Evolutionary conservation across 108 stramenopile species (phyloP).

Genomic region (Nitzschia sp.): DNA sequence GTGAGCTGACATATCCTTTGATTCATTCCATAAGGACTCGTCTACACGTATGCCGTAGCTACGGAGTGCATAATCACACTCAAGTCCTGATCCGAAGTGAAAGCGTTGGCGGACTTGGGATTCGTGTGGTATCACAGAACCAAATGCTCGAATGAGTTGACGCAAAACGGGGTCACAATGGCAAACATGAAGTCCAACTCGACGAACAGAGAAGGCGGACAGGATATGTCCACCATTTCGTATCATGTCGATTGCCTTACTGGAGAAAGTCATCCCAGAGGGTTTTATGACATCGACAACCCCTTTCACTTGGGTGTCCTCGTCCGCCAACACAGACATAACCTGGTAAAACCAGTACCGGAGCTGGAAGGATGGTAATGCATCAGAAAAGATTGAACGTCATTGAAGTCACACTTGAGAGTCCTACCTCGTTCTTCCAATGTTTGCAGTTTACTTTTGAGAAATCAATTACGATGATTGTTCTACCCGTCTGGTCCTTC

Average conservation of each 20-base stretch:
- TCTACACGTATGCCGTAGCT: too few species aligned
- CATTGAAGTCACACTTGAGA: not conserved
- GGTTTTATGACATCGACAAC: slow-evolving; percentile 4
- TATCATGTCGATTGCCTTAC: not conserved
- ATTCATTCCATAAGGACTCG: not conserved
- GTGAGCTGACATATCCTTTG: not conserved
- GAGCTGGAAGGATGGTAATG: not conserved
- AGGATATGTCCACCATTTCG: not conserved
- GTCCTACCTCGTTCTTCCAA: not conserved
- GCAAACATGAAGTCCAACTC: slow-evolving; percentile 16
- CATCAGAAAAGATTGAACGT: not conserved
- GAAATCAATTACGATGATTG: not conserved
- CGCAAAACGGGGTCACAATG: slow-evolving; percentile 1
- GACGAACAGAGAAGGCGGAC: slow-evolving; percentile 1
- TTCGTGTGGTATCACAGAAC: not conserved
- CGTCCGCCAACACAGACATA: not conserved
- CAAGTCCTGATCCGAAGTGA: not conserved
- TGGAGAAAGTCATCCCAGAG: not conserved
- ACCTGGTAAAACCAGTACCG: slow-evolving; percentile 4
- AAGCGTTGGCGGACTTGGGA: not conserved
- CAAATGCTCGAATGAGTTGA: slow-evolving; percentile 9
- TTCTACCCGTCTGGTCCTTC: not conserved
- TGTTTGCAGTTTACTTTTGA: not conserved
- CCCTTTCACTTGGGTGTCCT: slow-evolving; percentile 5
- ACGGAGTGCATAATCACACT: not conserved